Conservation (phyloP, 495 filamentous ascomycete genomes). For the Hypoxylon lenormandii region DNA sequence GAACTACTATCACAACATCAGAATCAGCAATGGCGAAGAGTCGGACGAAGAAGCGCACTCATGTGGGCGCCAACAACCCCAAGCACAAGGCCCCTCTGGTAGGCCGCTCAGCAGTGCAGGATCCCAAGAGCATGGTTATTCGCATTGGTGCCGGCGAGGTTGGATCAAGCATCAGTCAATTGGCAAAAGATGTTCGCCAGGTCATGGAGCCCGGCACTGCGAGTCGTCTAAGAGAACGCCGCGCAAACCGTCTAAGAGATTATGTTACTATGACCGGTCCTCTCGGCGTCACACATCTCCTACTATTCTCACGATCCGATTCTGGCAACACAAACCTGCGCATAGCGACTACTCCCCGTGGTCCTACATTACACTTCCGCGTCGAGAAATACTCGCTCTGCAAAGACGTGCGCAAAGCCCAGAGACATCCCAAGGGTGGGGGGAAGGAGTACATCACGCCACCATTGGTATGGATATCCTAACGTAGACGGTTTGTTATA, state of each 20-base stretch:
- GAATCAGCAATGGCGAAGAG: conserved; percentile 75
- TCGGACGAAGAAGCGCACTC: conserved; percentile 89
- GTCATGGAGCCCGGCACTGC: conserved; percentile 98
- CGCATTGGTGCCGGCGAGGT: conserved; percentile 94
- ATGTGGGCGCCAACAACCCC: conserved; percentile 76
- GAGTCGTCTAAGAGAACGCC: conserved; percentile 84
- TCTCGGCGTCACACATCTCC: conserved; percentile 89
- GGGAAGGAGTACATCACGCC: conserved; percentile 84
- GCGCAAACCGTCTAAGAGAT: conserved; percentile 88
- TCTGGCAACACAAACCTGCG: conserved; percentile 93
- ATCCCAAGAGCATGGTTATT: conserved; percentile 98
- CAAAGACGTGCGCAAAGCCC: conserved; percentile 84
- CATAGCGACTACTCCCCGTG: conserved; percentile 86
- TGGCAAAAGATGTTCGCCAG: conserved; percentile 87
- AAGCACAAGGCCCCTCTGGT: conserved; percentile 51
- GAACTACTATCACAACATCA: conserved; percentile 4
- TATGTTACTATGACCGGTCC: conserved; percentile 96
- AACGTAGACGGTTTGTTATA: neutral
- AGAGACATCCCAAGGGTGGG: conserved; percentile 82
- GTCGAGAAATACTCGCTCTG: conserved; percentile 96
- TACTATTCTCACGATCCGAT: conserved; percentile 91
- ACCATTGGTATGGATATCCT: conserved; percentile 70
- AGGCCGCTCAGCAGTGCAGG: conserved; percentile 60
- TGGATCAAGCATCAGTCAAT: conserved; percentile 87
- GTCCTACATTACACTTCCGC: conserved; percentile 91